These are phyloP conservation scores for Vitis hybrid DNA, from an alignment of 177 flowering plant species.

Conservation along the genomic window DNA sequence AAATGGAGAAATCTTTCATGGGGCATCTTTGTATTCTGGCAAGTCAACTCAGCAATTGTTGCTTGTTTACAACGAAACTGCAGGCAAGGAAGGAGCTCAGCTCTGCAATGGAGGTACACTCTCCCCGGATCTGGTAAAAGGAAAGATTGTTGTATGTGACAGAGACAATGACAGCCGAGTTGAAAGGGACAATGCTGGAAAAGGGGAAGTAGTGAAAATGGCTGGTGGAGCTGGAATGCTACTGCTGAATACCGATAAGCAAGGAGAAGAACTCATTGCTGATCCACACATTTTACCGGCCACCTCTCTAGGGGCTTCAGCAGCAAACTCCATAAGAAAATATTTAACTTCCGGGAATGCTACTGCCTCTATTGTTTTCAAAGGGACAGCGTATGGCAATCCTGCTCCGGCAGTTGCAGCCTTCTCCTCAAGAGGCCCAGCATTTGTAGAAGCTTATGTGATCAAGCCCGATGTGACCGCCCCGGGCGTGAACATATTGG, in stretches of 20 bases:
- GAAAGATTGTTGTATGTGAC: slow-evolving; percentile 58
- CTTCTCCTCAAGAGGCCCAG: slow-evolving; percentile 77
- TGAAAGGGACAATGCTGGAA: slow-evolving; percentile 8
- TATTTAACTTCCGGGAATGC: slow-evolving; percentile 27
- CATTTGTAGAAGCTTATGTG: slow-evolving; percentile 38
- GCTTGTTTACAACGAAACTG: slow-evolving; percentile 41
- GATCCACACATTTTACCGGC: slow-evolving; percentile 66
- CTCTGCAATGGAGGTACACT: slow-evolving; percentile 46
- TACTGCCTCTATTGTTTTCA: slow-evolving; percentile 35
- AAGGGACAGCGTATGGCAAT: slow-evolving; percentile 36
- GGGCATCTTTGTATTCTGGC: slow-evolving; percentile 51
- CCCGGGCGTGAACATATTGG: slow-evolving; percentile 68
- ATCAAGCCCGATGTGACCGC: slow-evolving; percentile 75
- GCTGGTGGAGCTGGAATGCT: slow-evolving; percentile 72
- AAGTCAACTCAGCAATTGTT: slow-evolving; percentile 25
- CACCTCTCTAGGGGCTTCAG: slow-evolving; percentile 43
- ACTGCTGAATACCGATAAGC: slow-evolving; percentile 36
- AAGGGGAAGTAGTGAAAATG: slow-evolving; percentile 49
- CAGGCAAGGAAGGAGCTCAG: slow-evolving; percentile 36
- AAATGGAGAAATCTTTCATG: slow-evolving; percentile 35
- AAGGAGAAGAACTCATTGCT: slow-evolving; percentile 64
- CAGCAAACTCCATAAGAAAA: slow-evolving; percentile 35
- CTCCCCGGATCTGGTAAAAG: slow-evolving; percentile 33
- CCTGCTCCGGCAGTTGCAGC: slow-evolving; percentile 66
- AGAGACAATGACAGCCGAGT: slow-evolving; percentile 34